Conservation (phyloP, 345 rosid genomes). For the Abelmoschus esculentus region DNA sequence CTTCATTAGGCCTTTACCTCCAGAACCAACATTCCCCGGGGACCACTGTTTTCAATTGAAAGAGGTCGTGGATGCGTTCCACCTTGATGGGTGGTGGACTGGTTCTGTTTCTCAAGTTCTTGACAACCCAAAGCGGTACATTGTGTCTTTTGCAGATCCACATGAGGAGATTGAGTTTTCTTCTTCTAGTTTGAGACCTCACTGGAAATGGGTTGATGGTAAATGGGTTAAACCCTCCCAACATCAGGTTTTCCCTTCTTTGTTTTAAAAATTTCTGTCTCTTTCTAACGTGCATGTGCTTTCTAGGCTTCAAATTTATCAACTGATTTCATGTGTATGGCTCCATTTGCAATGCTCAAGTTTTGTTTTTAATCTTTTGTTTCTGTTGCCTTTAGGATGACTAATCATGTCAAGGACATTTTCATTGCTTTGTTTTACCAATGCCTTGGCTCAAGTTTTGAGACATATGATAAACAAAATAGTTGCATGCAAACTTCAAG, state of each 20-base stretch:
- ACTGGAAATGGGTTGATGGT: conserved; percentile 14
- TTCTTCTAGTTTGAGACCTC: conserved; percentile 16
- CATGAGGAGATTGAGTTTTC: conserved; percentile 8
- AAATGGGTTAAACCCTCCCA: conserved; percentile 15
- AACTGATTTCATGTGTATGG: too few relatives aligned
- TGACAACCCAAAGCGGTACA: background rate
- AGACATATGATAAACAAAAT: background rate
- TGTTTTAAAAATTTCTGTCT: background rate
- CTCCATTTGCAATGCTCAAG: too few relatives aligned
- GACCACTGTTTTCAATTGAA: conserved; percentile 5
- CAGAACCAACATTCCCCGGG: background rate
- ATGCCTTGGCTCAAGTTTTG: background rate
- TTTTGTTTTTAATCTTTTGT: too few relatives aligned
- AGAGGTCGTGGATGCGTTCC: conserved; percentile 18
- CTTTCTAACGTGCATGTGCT: background rate
- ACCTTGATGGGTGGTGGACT: conserved; percentile 25
- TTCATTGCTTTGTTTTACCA: background rate
- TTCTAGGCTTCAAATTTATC: background rate
- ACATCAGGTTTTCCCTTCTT: background rate
- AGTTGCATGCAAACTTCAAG: background rate
- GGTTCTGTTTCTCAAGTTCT: conserved; percentile 11
- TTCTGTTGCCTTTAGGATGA: too few relatives aligned
- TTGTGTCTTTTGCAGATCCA: conserved; percentile 15
- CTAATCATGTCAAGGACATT: too few relatives aligned
- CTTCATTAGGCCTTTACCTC: conserved; percentile 11